These are phyloP conservation scores for Gelatoporia subvermispora DNA, from an alignment of 768 basidiomycete genomes.

Conservation along the genomic window DNA sequence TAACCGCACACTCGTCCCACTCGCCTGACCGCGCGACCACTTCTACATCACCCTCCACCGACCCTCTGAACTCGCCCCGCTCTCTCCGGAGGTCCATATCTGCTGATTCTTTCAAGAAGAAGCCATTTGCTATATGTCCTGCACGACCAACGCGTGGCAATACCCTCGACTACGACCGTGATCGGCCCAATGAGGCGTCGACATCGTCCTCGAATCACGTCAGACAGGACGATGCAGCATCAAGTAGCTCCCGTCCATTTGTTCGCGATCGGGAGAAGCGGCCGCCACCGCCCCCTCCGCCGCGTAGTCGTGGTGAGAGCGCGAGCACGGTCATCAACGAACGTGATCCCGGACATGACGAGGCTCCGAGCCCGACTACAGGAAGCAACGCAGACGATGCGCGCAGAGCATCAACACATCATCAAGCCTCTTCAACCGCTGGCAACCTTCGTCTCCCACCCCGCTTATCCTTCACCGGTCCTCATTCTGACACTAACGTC, in stretches of 20 bases:
- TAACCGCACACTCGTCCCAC: conserved; percentile 22
- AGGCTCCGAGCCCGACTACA: neutral
- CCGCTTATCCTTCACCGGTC: conserved; percentile 17
- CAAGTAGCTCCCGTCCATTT: conserved; percentile 26
- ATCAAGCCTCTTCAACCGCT: conserved; percentile 32
- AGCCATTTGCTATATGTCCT: conserved; percentile 10
- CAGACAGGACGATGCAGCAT: conserved; percentile 29
- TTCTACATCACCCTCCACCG: conserved; percentile 18
- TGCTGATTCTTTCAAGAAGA: conserved; percentile 65
- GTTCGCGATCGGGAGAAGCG: conserved; percentile 20
- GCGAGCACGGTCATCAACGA: conserved; percentile 38
- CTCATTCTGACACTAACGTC: conserved; percentile 8
- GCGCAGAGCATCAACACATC: neutral
- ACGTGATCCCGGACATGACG: conserved; percentile 3
- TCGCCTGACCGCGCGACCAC: conserved; percentile 14
- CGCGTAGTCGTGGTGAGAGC: conserved; percentile 53
- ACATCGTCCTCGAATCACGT: conserved; percentile 2
- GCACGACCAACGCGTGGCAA: conserved; percentile 13
- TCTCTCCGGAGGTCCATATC: conserved; percentile 69
- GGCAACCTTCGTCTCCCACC: conserved; percentile 29
- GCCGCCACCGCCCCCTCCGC: conserved; percentile 25
- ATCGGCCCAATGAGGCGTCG: conserved; percentile 11
- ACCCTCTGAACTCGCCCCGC: conserved; percentile 19
- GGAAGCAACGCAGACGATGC: no score
- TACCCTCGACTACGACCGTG: conserved; percentile 16